Evolutionary conservation across 441 rosid genomes (phyloP), one percentile per base, ranked within the genome.

Genomic region (Erysimum pusillum): DNA sequence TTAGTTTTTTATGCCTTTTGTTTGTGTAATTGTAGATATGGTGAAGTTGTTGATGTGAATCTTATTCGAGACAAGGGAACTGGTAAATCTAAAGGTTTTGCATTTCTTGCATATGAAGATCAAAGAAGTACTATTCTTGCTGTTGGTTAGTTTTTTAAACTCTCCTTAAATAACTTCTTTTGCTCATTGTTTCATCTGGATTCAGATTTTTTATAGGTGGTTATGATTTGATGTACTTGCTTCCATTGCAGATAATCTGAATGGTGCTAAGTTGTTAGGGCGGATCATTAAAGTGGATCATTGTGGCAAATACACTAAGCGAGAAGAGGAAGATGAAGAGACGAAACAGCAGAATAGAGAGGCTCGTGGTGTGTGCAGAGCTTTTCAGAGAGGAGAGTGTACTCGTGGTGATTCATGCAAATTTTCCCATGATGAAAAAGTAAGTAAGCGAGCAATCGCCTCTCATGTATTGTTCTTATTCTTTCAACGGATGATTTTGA

Each of bases 381-480:
- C 98, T 79, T 94, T 94, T 79, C 99, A 92, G 82, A 88, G 83
- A 77, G 98, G 99, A 58, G 92, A 92, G 81, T 92, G 99, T 67
- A 89, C 92, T 49, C 90, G 91, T 42, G 97, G 96, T 8, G 96
- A 87, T 58, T 87, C 89, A 52, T 95, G 97, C 85, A 95, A 91
- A 79, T 95, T 91, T 77, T 95, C 98, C 39, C 98, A 92, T 17
- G 90, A 91, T 67, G 93, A 91, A 74, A 92, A 91, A 82, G 97
- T 92, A 91, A 82, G 97, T 89, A 84, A 84, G 88, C 1, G 12
- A 2, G 3, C 14, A 51, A 65, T 58, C 6, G 2, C 61, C 22
- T 31, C 9, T 18, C 5, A 8, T 45, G 13, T 17, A 35, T 10
- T n/a, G 31, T 45, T 7, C 34, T 71, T 54, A 54, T 41, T 68